Percentiles rank a stretch among this genome's conserved stretches.
These are phyloP conservation scores for Exophiala spinifera DNA, from an alignment of 2,329 filamentous ascomycete species.

Conservation along the genomic window DNA sequence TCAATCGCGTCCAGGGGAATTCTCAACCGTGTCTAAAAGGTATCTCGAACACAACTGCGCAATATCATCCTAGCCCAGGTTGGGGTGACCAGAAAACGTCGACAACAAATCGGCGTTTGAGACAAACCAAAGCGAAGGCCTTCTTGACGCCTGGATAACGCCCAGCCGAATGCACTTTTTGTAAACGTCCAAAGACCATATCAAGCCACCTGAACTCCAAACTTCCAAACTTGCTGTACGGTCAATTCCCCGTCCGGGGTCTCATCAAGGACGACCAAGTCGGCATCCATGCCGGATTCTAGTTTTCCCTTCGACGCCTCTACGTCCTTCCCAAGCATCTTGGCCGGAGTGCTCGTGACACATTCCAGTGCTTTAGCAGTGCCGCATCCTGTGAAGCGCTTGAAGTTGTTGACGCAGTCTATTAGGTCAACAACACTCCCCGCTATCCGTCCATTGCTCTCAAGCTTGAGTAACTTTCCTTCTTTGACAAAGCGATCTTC, in stretches of 20 bases:
- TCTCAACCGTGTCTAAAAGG: too few relatives aligned
- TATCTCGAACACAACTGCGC: too few relatives aligned
- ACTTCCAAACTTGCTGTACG: slow-evolving; percentile 79
- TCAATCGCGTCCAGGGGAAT: too few relatives aligned
- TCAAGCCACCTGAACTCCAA: slow-evolving; percentile 48
- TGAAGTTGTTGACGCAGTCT: slow-evolving; percentile 78
- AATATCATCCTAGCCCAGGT: too few relatives aligned
- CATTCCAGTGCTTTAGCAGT: slow-evolving; percentile 67
- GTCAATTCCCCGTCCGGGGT: slow-evolving; percentile 52
- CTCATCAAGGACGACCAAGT: slow-evolving; percentile 64
- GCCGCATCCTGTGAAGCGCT: slow-evolving; percentile 67
- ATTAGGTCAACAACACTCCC: slow-evolving; percentile 66
- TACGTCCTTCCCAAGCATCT: slow-evolving; percentile 63
- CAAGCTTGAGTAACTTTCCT: slow-evolving; percentile 68
- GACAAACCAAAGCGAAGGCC: too few relatives aligned
- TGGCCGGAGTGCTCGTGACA: slow-evolving; percentile 73
- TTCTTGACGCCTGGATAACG: not conserved
- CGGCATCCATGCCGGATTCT: slow-evolving; percentile 62
- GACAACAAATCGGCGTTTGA: too few relatives aligned
- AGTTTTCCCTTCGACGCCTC: slow-evolving; percentile 64
- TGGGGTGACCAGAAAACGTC: too few relatives aligned
- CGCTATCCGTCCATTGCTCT: slow-evolving; percentile 75
- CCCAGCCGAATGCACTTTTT: not conserved
- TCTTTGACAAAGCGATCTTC: slow-evolving; percentile 57
- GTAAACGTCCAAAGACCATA: not conserved